Base-by-base conservation (phyloP, 2,329 filamentous ascomycete genomes). In the Neofusicoccum ribis region DNA sequence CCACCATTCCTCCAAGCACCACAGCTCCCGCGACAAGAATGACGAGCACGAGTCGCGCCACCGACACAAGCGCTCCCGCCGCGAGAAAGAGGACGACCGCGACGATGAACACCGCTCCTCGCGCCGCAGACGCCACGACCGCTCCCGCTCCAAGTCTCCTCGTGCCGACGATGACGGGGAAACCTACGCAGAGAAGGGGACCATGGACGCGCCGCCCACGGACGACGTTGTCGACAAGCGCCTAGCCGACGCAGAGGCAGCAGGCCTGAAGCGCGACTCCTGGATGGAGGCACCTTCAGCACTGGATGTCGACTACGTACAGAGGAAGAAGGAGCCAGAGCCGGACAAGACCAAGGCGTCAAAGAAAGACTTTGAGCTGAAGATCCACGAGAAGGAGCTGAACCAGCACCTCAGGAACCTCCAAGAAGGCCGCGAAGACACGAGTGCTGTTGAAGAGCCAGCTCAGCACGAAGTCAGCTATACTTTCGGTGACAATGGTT, bases 211-310 rank as follows among this genome's bases (percentile, higher is more conserved):
- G 7, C 74, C 74, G 46, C 75, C 79, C 14, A 72, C 75, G n/a
- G 79, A 81, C 49, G 75, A 80, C n/a, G 73, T 76, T 5, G 69
- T 82, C n/a, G 81, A 82, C 63, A 72, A 78, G 39, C 74, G 78
- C 66, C 72, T 80, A 14, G 74, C 79, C 63, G 72, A 78, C 63
- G 69, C 76, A 20, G 72, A 73, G 17, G 68, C 71, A 67, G 69
- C 77, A 73, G 66, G 78, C 1, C 72, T 89, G 37, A 85, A 88
- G 69, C 87, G 96, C 68, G 95, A 98, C 76, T 87, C 90, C 0
- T 99, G 96, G 93, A 99, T 99, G 95, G 89, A 93, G 66, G 90
- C 90, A 0, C 93, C 94, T 0, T 91, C 91, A 0, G 88, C 89
- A 0, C 79, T 96, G 41, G 89, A 93, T 62, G 83, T 98, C 65